Evolutionary conservation across 139 green algal species (phyloP), one percentile per base, ranked within the genome.

Genomic region (Chlamydomonas applanata): DNA sequence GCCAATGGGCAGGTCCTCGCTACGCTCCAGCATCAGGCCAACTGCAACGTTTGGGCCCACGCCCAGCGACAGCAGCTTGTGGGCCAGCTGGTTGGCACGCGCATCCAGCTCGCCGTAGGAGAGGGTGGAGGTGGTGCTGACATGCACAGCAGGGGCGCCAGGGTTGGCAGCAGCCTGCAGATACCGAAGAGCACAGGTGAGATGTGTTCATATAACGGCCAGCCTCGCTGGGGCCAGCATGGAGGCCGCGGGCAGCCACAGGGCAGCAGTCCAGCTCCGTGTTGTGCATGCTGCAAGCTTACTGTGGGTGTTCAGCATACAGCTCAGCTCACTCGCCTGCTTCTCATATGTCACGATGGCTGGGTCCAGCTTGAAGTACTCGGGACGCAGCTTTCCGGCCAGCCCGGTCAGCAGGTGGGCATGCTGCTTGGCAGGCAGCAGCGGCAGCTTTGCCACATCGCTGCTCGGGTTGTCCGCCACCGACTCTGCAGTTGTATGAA

Each of bases 31-130:
- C 54, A 63, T 63, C 9, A 33, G 24, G 17, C 54, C 54, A 11
- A 27, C n/a, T 13, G 22, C 9, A 7, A 27, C n/a, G 13, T 30
- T 14, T 11, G 4, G 54, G 40, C 7, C 40, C 40, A 63, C 61
- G 16, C 61, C 61, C 61, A 29, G 22, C 13, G 27, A 24, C 7
- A 40, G 5, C 4, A 69, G 61, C 17, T 69, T 36, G 61, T 69
- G 61, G 20, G 61, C 61, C 29, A 69, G 61, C 22, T 29, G 61
- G 61, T 69, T 69, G 61, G 61, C 61, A 24, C 30, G 27, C 29
- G 27, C 29, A 22, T 69, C 27, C 27, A 69, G 61, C 27, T 69
- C 61, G 5, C 22, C 61, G 16, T 69, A 69, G 4, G 29, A 45
- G 7, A 69, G 7, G 29, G 27, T 69, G 7, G 61, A 5, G 4